A percentile compares a stretch with the other conserved stretches of the same genome.
Evolutionary conservation across 345 rosid species (phyloP).

Genomic region (Passiflora organensis): DNA sequence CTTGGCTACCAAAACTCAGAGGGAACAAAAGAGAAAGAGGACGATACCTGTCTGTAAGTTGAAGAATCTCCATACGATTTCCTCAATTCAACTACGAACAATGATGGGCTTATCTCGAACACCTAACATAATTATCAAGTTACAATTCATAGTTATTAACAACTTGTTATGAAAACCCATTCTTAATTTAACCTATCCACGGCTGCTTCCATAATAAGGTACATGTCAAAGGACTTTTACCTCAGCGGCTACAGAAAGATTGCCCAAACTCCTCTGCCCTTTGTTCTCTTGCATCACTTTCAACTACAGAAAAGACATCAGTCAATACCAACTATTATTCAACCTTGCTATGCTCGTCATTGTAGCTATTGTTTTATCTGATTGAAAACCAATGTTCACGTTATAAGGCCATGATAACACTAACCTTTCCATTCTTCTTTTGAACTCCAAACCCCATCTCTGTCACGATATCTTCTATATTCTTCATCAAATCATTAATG

Average conservation of each 20-base stretch:
- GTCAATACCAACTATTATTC: no score
- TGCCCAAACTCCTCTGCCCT: no score
- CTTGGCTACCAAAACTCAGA: no score
- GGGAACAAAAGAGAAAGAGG: neutral
- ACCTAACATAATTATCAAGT: constrained; percentile 37
- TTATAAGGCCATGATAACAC: constrained; percentile 7
- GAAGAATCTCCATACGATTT: constrained; percentile 77
- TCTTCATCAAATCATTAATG: constrained; percentile 63
- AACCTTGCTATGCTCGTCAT: no score
- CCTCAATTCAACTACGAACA: constrained; percentile 77
- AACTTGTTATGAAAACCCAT: no score
- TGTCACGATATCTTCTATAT: constrained; percentile 55
- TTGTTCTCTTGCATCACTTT: constrained; percentile 62
- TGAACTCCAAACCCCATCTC: constrained; percentile 87
- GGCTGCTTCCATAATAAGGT: neutral
- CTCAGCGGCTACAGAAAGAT: constrained; percentile 77
- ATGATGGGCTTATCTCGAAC: constrained; percentile 71
- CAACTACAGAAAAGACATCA: constrained; percentile 32
- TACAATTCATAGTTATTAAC: neutral
- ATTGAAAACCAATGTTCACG: no score
- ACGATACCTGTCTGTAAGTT: constrained; percentile 72
- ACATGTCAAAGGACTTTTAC: constrained; percentile 31
- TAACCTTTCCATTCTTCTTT: constrained; percentile 74
- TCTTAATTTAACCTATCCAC: neutral
- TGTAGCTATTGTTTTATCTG: no score